Base-by-base conservation (phyloP, 164 flowering plant species). In the Chimonanthus praecox region DNA sequence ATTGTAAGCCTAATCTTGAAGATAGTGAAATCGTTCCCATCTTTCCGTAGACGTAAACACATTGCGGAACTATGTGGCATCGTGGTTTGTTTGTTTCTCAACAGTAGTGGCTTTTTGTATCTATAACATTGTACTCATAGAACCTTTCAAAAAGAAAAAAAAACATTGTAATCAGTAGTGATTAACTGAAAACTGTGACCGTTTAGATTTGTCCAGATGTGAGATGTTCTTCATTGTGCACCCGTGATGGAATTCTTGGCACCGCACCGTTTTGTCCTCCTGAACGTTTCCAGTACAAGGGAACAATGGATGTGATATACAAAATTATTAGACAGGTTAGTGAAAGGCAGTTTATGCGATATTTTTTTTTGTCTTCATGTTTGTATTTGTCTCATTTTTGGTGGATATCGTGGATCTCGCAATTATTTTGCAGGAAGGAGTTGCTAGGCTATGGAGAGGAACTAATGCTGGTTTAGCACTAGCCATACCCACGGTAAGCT, bases 391-490 rank as follows among this genome's bases (percentile, higher is more conserved):
- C 46, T 48, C 9, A 68, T 54, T 47, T 47, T n/a, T 48, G 33
- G 49, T 47, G 58, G 7, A 7, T 47, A n/a, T 45, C 49, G 20
- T 15, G 16, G 18, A 48, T 68, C 58, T 68, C 10, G 49, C 18
- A 47, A 16, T 64, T 46, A n/a, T 7, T 74, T 75, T 82, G 76
- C 97, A 96, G 98, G 99, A 96, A 82, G 98, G 99, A 71, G 21
- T 94, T 72, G 51, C 84, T 7, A 87, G 91, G 83, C 80, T 96
- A 18, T 96, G 99, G 99, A 85, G 97, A 81, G 99, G 98, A 68
- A 96, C 99, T 63, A 94, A 89, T 87, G 99, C 99, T 45, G 89
- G 92, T 66, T 79, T 96, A 67, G 97, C 99, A 21, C 75, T 96
- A 71, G 98, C 99, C 48, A 74, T 96, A 64, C 98, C 99, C 67